Evolutionary conservation across 495 filamentous ascomycete genomes (phyloP).

Genomic region (Penicillium coprophilum): DNA sequence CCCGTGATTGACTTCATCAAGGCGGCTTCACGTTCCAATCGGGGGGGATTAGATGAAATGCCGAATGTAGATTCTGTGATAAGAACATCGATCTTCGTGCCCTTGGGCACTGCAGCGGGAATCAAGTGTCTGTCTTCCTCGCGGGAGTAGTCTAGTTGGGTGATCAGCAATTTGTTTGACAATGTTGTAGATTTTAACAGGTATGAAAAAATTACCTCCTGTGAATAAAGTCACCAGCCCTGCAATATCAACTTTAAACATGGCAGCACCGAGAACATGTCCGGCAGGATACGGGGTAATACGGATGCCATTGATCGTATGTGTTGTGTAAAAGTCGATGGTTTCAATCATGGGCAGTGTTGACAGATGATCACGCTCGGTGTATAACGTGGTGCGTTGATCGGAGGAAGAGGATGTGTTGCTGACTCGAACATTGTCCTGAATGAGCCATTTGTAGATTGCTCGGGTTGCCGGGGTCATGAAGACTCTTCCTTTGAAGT

Average conservation of each 20-base stretch:
- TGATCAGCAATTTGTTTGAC: not conserved
- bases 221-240: constrained; percentile 96
- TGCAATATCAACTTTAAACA: constrained; percentile 96
- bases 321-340: constrained; percentile 96
- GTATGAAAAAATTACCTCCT: constrained; percentile 38
- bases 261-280: constrained; percentile 95
- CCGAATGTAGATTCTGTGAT: constrained; percentile 98
- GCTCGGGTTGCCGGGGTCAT: constrained; percentile 99
- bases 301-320: constrained; percentile 91
- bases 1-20: constrained; percentile 93
- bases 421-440: constrained; percentile 87
- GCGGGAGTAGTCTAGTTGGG: constrained; percentile 73
- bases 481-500: constrained; percentile 93
- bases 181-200: not conserved
- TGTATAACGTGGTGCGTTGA: constrained; percentile 78
- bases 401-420: constrained; percentile 74
- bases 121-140: constrained; percentile 94
- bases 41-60: constrained; percentile 84
- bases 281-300: constrained; percentile 96
- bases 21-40: constrained; percentile 83
- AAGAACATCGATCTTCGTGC: constrained; percentile 86
- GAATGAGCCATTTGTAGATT: constrained; percentile 99
- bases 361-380: constrained; percentile 87
- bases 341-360: constrained; percentile 93
- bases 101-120: constrained; percentile 80